These are phyloP conservation scores for Diplodia scrobiculata DNA, from an alignment of 2,329 filamentous ascomycete genomes.

Conservation along the genomic window DNA sequence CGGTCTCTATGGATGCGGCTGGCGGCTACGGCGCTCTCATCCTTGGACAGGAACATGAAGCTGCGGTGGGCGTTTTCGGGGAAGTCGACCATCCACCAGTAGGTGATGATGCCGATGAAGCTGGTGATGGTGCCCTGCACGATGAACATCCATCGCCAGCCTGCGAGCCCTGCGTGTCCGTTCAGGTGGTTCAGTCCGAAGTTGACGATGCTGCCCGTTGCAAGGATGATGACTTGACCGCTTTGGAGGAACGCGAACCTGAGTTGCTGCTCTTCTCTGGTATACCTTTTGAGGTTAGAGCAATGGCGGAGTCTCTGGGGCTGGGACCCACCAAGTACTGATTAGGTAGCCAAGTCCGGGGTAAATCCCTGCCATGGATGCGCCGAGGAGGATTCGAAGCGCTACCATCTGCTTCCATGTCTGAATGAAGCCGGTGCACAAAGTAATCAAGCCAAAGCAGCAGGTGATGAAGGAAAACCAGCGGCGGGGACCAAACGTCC, in stretches of 20 bases:
- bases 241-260: constrained; percentile 66
- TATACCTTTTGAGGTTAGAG: constrained; percentile 47
- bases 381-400: constrained; percentile 65
- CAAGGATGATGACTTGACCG: constrained; percentile 66
- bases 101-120: constrained; percentile 62
- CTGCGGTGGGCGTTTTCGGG: constrained; percentile 62
- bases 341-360: constrained; percentile 56
- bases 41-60: constrained; percentile 59
- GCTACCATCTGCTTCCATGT: constrained; percentile 71
- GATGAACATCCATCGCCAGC: constrained; percentile 71
- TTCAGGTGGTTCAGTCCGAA: constrained; percentile 67
- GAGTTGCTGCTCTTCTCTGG: constrained; percentile 65
- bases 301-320: neutral
- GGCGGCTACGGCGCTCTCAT: constrained; percentile 60
- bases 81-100: constrained; percentile 72
- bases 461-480: constrained; percentile 65
- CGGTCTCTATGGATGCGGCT: constrained; percentile 63
- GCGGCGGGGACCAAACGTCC: constrained; percentile 64
- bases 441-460: constrained; percentile 64
- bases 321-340: constrained; percentile 54
- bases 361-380: constrained; percentile 57
- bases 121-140: constrained; percentile 64
- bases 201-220: constrained; percentile 68
- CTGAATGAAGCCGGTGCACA: constrained; percentile 68
- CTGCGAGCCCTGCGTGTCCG: constrained; percentile 58